Percentiles rank a stretch among this genome's conserved stretches.
Evolutionary conservation across 2,329 filamentous ascomycete species (phyloP).

Genomic region (Tolypocladium nubicola): DNA sequence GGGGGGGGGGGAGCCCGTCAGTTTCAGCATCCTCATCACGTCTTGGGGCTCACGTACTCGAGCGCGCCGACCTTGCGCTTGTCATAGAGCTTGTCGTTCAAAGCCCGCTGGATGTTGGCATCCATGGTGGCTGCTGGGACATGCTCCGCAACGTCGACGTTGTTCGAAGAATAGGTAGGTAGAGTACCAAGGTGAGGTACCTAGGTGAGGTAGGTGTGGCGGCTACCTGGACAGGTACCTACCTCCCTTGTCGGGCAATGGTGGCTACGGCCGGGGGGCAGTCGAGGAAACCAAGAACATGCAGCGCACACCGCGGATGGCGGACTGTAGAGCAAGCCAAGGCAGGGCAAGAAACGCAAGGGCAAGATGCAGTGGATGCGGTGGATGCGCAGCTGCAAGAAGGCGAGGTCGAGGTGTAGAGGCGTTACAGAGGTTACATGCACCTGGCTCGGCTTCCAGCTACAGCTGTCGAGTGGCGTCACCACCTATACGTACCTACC

Average conservation of each 20-base stretch:
- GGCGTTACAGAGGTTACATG: not conserved
- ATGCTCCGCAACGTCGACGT: constrained; percentile 3
- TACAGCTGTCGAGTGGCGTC: not conserved
- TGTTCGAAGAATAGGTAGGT: not conserved
- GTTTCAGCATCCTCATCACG: not conserved
- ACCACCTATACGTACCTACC: not conserved
- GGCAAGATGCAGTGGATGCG: not conserved
- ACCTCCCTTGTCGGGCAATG: not conserved
- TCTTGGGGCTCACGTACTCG: constrained; percentile 54
- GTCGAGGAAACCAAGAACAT: not conserved
- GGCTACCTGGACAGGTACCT: not conserved
- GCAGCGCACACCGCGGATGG: not conserved
- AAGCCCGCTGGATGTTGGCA: constrained; percentile 72
- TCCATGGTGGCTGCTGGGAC: constrained; percentile 52
- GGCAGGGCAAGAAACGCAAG: not conserved
- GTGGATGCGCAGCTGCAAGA: not conserved
- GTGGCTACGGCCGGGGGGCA: not conserved
- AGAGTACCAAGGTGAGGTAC: not conserved
- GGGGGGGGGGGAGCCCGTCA: constrained; percentile 4
- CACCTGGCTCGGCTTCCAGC: not conserved
- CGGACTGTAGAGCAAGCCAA: not conserved
- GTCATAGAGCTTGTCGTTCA: constrained; percentile 98
- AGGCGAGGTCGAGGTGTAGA: not conserved
- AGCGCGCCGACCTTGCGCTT: constrained; percentile 94
- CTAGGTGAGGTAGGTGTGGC: not conserved